These are phyloP conservation scores for Cercis canadensis DNA, from an alignment of 306 rosid species.

Conservation along the genomic window DNA sequence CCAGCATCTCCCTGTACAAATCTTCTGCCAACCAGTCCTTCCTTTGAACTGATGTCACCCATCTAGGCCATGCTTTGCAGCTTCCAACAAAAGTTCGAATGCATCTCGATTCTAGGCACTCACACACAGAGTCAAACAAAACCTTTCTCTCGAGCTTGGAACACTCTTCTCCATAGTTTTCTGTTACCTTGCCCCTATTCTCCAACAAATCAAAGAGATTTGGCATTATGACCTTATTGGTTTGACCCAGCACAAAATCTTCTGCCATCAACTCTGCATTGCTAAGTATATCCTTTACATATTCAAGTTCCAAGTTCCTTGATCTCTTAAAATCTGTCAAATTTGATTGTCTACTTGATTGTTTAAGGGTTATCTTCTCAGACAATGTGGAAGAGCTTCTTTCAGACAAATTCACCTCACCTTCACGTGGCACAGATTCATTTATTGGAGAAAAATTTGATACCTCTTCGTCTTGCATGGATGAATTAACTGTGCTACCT, in stretches of 20 bases:
- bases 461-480: slow-evolving; percentile 53
- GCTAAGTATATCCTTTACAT: slow-evolving; percentile 60
- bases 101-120: slow-evolving; percentile 58
- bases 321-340: slow-evolving; percentile 41
- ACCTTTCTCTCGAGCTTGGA: slow-evolving; percentile 53
- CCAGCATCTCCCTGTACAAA: slow-evolving; percentile 57
- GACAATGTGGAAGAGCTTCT: slow-evolving; percentile 44
- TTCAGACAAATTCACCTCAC: slow-evolving; percentile 43
- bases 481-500: slow-evolving; percentile 61
- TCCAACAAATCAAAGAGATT: slow-evolving; percentile 65
- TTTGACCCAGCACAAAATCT: slow-evolving; percentile 54
- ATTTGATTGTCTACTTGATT: slow-evolving; percentile 28
- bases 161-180: slow-evolving; percentile 47
- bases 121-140: slow-evolving; percentile 64
- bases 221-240: slow-evolving; percentile 51
- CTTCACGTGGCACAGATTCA: slow-evolving; percentile 43
- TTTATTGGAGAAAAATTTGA: slow-evolving; percentile 44
- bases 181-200: slow-evolving; percentile 39
- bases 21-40: slow-evolving; percentile 65
- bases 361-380: slow-evolving; percentile 37
- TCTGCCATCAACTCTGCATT: slow-evolving; percentile 57
- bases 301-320: slow-evolving; percentile 66
- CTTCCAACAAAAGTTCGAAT: slow-evolving; percentile 54
- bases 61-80: slow-evolving; percentile 54
- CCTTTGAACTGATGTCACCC: slow-evolving; percentile 48